Percentiles rank a stretch among this genome's conserved stretches.
phyloP scores from a whole-genome alignment of 495 filamentous ascomycete genomes.

The Aspergillus mulundensis region DNA sequence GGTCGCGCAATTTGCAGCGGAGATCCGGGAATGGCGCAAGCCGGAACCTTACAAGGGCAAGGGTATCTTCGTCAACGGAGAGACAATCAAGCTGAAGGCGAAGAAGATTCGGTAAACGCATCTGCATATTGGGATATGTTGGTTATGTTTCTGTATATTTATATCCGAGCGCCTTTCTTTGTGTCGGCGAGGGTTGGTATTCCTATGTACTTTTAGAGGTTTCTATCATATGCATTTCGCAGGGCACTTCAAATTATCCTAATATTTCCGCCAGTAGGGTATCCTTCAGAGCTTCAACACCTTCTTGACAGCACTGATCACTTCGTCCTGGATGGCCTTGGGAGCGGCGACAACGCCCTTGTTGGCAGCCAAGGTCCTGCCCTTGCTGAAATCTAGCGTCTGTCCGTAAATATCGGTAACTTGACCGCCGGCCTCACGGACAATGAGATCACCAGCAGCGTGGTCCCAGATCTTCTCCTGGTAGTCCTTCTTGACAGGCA shows the following conservation, averaged over 20 bases:
- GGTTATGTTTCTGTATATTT: slow-evolving; percentile 37
- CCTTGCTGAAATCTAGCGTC: slow-evolving; percentile 76
- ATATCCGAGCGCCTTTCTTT: slow-evolving; percentile 32
- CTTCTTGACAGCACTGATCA: slow-evolving; percentile 76
- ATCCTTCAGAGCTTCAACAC: slow-evolving; percentile 59
- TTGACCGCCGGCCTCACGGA: slow-evolving; percentile 86
- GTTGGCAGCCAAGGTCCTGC: slow-evolving; percentile 81
- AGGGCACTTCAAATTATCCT: slow-evolving; percentile 12
- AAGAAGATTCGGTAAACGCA: slow-evolving; percentile 90
- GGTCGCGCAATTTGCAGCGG: slow-evolving; percentile 85
- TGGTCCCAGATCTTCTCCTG: slow-evolving; percentile 99
- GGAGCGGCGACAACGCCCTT: slow-evolving; percentile 92
- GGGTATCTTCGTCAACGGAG: slow-evolving; percentile 95
- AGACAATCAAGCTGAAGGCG: slow-evolving; percentile 95
- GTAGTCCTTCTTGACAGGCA: slow-evolving; percentile 80
- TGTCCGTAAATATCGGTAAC: slow-evolving; percentile 84
- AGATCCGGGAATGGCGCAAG: slow-evolving; percentile 79
- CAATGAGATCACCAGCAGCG: slow-evolving; percentile 92
- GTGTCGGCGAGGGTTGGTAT: slow-evolving; percentile 17
- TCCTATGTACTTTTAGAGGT: slow-evolving; percentile 35
- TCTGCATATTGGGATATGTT: slow-evolving; percentile 18
- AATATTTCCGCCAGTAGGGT: slow-evolving; percentile 5
- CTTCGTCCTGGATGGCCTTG: slow-evolving; percentile 64
- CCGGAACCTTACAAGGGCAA: slow-evolving; percentile 99
- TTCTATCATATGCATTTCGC: slow-evolving; percentile 19